Base-by-base conservation (phyloP, 805 yeast genomes). In the Myxozyma monticola region DNA sequence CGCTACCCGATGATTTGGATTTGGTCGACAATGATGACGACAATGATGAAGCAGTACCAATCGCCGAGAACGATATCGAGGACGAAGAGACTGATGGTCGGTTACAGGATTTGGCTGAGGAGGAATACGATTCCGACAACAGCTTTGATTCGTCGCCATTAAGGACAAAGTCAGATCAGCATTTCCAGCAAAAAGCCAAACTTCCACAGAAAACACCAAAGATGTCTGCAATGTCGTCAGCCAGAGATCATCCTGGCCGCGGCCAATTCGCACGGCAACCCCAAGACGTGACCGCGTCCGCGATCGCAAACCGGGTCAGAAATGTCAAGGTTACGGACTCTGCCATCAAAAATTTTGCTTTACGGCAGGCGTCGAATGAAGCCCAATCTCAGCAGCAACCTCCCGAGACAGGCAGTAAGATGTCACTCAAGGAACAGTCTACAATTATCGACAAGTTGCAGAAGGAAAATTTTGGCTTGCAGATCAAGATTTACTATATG, bases 381-480 rank as follows among this genome's bases (percentile, higher is more conserved):
- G 15, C 41, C 14, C 33, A 39, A 20, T 1, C 52, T 5, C 10
- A 37, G 21, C 36, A 39, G 8, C 21, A 39, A 20, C 45, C 44
- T 9, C 52, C 58, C n/a, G 35, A 42, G 17, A 46, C 56, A 7
- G 56, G 36, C 20, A 43, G 57, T 28, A 40, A 44, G 29, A 34
- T 59, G 28, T 59, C 62, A 17, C 39, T 59, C 15, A 59, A 56
- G 21, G 62, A 59, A 38, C 62, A 59, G 42, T 45, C 55, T 3
- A 44, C 56, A 9, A 34, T 59, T 17, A 56, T 59, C 22, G 62
- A 59, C 30, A 59, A 59, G 42, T 48, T 59, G 3, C 62, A 60
- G 45, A 59, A 59, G 36, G 62, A 59, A 20, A 60, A 54, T 28
- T 59, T 57, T 45, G 62, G 62, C 7, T 37, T 49, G 6, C 56